Conservation (phyloP, 768 basidiomycete species). For the Austroboletus eburneus region DNA sequence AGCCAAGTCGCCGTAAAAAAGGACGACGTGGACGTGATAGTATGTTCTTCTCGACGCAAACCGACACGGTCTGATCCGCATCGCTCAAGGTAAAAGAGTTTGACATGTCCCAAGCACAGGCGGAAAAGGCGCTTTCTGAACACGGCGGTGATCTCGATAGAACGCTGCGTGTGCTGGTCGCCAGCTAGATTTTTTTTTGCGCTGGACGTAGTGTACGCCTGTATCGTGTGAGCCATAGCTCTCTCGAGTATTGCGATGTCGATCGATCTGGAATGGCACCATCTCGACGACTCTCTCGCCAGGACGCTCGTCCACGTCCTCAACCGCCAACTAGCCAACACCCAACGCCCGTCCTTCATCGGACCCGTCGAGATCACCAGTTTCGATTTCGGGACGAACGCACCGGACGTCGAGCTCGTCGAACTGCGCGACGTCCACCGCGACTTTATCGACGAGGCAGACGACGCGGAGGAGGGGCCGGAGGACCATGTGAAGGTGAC, state of each 20-base stretch:
- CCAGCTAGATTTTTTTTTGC: constrained; percentile 12
- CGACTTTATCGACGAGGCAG: constrained; percentile 91
- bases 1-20: constrained; percentile 18
- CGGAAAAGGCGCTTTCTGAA: constrained; percentile 29
- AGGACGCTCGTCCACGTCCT: constrained; percentile 66
- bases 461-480: constrained; percentile 39
- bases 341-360: constrained; percentile 86
- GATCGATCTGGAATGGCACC: constrained; percentile 91
- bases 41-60: constrained; percentile 10
- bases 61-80: constrained; percentile 4
- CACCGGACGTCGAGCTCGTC: constrained; percentile 85
- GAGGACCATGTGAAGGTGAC: constrained; percentile 43
- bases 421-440: constrained; percentile 92
- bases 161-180: constrained; percentile 25
- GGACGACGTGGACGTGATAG: constrained; percentile 28
- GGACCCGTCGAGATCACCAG: constrained; percentile 86
- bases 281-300: constrained; percentile 71
- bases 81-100: constrained; percentile 27
- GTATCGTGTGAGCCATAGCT: too few relatives aligned
- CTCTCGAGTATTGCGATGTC: too few relatives aligned
- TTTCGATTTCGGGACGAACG: constrained; percentile 79
- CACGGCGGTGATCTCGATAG: constrained; percentile 28
- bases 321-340: constrained; percentile 69
- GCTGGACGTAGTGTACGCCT: background rate
- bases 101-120: constrained; percentile 25